Evolutionary conservation across 108 stramenopile genomes (phyloP).

Genomic region (Tribonema minus): DNA sequence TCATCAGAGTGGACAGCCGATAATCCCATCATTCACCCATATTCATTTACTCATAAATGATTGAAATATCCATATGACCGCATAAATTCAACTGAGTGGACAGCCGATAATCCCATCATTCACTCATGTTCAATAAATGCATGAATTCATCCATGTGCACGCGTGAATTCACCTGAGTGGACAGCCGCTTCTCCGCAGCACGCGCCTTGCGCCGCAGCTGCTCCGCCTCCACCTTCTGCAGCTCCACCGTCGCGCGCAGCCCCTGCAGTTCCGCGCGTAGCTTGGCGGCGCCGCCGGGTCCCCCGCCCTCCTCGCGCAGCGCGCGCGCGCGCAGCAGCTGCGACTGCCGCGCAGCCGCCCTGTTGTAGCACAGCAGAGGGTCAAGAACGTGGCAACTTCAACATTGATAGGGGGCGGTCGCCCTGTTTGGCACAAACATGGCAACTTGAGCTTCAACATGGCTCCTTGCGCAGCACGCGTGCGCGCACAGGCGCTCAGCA

Average conservation of each 20-base stretch:
- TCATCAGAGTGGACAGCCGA: background rate
- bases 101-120: too few relatives aligned
- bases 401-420: too few relatives aligned
- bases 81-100: too few relatives aligned
- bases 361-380: too few relatives aligned
- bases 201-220: slow-evolving; percentile 1
- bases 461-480: too few relatives aligned
- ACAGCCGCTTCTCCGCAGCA: background rate
- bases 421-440: too few relatives aligned
- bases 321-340: background rate
- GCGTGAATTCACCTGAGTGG: background rate
- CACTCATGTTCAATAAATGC: too few relatives aligned
- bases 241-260: slow-evolving; percentile 13
- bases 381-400: too few relatives aligned
- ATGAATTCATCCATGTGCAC: background rate
- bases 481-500: too few relatives aligned
- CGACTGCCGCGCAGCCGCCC: background rate
- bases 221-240: slow-evolving; percentile 12
- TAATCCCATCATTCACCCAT: too few relatives aligned
- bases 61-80: background rate
- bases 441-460: too few relatives aligned
- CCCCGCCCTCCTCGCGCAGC: background rate
- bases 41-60: too few relatives aligned
- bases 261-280: background rate
- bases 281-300: background rate